Percentiles rank a stretch among this genome's conserved stretches.
phyloP scores from a whole-genome alignment of 2,329 filamentous ascomycete species.

The Talaromyces sp. region DNA sequence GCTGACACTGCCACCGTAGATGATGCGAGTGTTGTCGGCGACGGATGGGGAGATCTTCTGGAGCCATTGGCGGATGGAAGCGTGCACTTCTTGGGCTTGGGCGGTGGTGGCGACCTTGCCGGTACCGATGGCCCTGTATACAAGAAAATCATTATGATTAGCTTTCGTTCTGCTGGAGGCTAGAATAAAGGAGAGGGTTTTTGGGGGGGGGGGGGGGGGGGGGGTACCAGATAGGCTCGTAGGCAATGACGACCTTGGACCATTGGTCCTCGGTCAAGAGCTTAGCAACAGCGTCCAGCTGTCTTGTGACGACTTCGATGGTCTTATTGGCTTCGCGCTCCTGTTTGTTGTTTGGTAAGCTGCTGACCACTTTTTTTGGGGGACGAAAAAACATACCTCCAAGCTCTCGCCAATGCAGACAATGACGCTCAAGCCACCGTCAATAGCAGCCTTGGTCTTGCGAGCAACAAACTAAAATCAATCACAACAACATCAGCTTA shows the following conservation, averaged over 20 bases:
- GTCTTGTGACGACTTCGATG: constrained; percentile 64
- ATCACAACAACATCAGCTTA: neutral
- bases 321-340: constrained; percentile 83
- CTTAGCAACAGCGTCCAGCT: constrained; percentile 77
- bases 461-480: constrained; percentile 66
- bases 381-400: constrained; percentile 49
- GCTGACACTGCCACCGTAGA: constrained; percentile 93
- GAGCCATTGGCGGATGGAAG: constrained; percentile 85
- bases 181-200: neutral
- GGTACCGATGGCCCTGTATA: constrained; percentile 65
- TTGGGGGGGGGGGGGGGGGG: neutral
- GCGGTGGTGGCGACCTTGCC: constrained; percentile 85
- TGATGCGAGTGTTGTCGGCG: constrained; percentile 81
- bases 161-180: neutral
- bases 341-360: constrained; percentile 23
- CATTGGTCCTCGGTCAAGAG: constrained; percentile 66
- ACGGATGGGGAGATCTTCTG: constrained; percentile 70
- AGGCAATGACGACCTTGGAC: constrained; percentile 92
- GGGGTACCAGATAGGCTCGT: constrained; percentile 92
- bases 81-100: constrained; percentile 92
- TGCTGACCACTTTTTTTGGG: neutral
- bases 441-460: constrained; percentile 91
- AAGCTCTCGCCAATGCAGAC: constrained; percentile 96
- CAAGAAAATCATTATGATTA: neutral
- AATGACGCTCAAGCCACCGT: constrained; percentile 83